Conservation (phyloP, 495 filamentous ascomycete species). For the Aspergillus nanangensis region DNA sequence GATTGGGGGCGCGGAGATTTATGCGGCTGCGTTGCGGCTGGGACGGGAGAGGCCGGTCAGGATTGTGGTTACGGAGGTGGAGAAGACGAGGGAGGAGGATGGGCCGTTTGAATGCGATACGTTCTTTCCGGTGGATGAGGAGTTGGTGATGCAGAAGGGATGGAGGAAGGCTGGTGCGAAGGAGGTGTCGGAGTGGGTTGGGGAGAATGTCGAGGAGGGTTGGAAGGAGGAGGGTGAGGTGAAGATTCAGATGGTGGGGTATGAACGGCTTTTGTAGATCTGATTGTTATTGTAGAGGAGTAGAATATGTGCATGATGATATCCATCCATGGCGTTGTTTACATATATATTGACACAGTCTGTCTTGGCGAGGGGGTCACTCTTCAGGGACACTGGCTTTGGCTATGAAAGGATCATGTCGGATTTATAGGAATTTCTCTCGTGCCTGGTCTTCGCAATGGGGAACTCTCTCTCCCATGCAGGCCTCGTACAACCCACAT, state of each 20-base stretch:
- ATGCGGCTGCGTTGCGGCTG: conserved; percentile 56
- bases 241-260: conserved; percentile 42
- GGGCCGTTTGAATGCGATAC: conserved; percentile 82
- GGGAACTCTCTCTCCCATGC: no score
- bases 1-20: conserved; percentile 88
- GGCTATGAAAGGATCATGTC: no score
- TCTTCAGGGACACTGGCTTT: no score
- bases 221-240: conserved; percentile 40
- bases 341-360: no score
- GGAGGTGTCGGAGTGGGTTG: conserved; percentile 42
- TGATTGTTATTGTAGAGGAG: no score
- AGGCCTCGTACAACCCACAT: no score
- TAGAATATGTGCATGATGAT: no score
- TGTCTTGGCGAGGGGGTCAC: no score
- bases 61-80: conserved; percentile 45
- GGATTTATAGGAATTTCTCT: no score
- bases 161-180: conserved; percentile 33
- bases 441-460: no score
- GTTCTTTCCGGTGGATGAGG: conserved; percentile 62
- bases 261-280: conserved; percentile 20
- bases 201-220: conserved; percentile 33
- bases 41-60: conserved; percentile 21
- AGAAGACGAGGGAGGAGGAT: conserved; percentile 25
- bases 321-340: no score
- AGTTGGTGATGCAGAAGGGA: conserved; percentile 20